Conservation (phyloP, 116 monocot species). For the Thalassia testudinum region DNA sequence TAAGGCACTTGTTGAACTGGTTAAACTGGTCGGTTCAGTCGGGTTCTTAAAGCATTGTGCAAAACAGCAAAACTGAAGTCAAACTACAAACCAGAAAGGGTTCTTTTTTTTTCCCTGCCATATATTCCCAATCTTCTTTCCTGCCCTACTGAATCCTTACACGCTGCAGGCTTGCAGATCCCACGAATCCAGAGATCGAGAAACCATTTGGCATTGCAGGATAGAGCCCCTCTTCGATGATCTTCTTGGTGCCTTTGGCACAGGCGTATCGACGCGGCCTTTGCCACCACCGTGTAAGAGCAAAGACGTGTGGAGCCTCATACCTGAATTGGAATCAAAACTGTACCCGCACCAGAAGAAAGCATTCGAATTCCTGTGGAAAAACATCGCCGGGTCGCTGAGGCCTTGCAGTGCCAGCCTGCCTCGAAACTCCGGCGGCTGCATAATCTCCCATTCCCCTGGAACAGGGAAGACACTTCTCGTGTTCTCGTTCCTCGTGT, state of each 20-base stretch:
- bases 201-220: neutral
- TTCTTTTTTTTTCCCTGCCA: too few relatives aligned
- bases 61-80: too few relatives aligned
- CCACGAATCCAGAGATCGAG: neutral
- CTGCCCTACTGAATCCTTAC: too few relatives aligned
- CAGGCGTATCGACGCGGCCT: neutral
- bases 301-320: constrained; percentile 33
- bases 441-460: constrained; percentile 70
- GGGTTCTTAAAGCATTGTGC: too few relatives aligned
- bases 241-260: constrained; percentile 1
- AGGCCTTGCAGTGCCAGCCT: constrained; percentile 22
- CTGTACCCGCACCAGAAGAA: constrained; percentile 53
- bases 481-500: constrained; percentile 51
- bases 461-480: constrained; percentile 68
- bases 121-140: too few relatives aligned
- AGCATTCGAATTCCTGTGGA: constrained; percentile 74
- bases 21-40: too few relatives aligned
- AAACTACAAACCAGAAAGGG: too few relatives aligned
- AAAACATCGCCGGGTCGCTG: constrained; percentile 38
- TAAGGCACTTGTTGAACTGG: too few relatives aligned
- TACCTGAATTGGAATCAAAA: constrained; percentile 28
- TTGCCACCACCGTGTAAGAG: constrained; percentile 2
- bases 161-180: too few relatives aligned
- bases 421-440: constrained; percentile 36
- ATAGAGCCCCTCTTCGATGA: constrained; percentile 6